phyloP scores from a whole-genome alignment of 768 basidiomycete species.

The Calvatia gigantea region DNA sequence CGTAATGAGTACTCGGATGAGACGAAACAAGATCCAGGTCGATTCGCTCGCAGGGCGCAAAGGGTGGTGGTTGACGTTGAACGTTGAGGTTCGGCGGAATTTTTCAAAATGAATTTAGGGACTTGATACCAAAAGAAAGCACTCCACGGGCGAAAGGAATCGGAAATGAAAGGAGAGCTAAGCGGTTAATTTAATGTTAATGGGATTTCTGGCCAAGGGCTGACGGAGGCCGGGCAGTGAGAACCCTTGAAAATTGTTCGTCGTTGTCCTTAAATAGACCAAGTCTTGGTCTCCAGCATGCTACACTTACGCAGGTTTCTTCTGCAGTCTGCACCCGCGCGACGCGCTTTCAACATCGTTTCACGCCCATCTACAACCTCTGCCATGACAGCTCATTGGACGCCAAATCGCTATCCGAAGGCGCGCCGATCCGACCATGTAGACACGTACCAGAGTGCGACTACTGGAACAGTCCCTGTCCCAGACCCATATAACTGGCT shows the following conservation, averaged over 20 bases:
- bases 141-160: background rate
- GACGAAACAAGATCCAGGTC: background rate
- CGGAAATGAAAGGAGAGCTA: slow-evolving; percentile 2
- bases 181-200: background rate
- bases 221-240: background rate
- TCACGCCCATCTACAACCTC: slow-evolving; percentile 26
- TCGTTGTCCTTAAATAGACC: slow-evolving; percentile 3
- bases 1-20: background rate
- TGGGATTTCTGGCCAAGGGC: background rate
- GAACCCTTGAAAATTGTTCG: background rate
- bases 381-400: slow-evolving; percentile 44
- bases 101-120: background rate
- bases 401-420: slow-evolving; percentile 55
- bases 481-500: slow-evolving; percentile 77
- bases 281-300: slow-evolving; percentile 17
- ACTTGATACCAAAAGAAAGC: background rate
- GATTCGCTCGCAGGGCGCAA: background rate
- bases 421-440: slow-evolving; percentile 64
- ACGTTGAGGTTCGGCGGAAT: background rate
- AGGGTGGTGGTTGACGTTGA: background rate
- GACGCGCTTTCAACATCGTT: slow-evolving; percentile 23
- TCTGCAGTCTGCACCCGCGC: background rate
- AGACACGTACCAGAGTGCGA: slow-evolving; percentile 66
- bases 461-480: slow-evolving; percentile 58
- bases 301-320: slow-evolving; percentile 17